phyloP scores from a whole-genome alignment of 441 rosid species.

The Geranium incanum region DNA sequence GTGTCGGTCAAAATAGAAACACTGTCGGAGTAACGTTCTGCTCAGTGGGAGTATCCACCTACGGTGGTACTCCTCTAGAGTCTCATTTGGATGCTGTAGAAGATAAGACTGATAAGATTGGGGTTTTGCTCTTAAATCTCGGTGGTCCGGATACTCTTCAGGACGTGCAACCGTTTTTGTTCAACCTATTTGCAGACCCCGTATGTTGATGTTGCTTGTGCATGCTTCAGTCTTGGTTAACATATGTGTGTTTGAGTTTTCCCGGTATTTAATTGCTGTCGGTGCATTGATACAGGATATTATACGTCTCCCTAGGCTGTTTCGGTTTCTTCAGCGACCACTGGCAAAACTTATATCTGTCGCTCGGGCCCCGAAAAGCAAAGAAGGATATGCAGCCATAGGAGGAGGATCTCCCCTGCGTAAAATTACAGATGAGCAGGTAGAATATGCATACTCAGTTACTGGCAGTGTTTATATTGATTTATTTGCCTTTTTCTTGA shows the following conservation, averaged over 20 bases:
- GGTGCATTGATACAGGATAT: conserved; percentile 53
- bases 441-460: neutral
- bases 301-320: conserved; percentile 71
- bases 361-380: conserved; percentile 78
- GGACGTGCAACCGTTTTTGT: conserved; percentile 85
- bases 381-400: conserved; percentile 91
- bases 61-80: conserved; percentile 29
- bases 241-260: neutral
- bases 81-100: conserved; percentile 34
- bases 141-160: conserved; percentile 93
- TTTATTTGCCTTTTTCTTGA: neutral
- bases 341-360: conserved; percentile 73
- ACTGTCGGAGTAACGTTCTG: conserved; percentile 29
- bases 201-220: conserved; percentile 33
- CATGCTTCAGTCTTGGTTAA: neutral
- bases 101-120: conserved; percentile 41
- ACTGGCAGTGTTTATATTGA: neutral
- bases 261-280: neutral
- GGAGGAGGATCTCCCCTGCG: conserved; percentile 96
- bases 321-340: conserved; percentile 73
- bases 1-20: conserved; percentile 29
- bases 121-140: conserved; percentile 78
- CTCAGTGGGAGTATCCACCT: conserved; percentile 36
- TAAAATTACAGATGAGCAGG: conserved; percentile 84
- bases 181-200: conserved; percentile 92